Conservation (phyloP, 2,329 filamentous ascomycete genomes). For the Venturia nashicola region DNA sequence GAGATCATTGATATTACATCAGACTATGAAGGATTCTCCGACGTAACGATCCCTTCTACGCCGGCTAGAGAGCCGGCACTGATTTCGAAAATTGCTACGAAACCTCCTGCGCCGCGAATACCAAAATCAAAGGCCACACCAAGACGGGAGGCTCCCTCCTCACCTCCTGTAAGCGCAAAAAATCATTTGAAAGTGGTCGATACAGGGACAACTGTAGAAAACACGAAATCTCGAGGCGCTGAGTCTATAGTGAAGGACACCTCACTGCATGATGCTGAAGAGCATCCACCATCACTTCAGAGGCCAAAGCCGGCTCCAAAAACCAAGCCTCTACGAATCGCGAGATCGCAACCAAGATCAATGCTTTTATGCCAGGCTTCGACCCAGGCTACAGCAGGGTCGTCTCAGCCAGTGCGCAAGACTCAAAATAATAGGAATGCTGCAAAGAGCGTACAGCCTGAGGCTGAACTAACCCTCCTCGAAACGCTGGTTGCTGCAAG, state of each 20-base stretch:
- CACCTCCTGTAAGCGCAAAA: slow-evolving; percentile 24
- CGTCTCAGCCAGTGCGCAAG: not conserved
- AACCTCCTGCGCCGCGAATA: slow-evolving; percentile 5
- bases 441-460: not conserved
- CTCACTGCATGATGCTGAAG: not conserved
- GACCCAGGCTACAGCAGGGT: not conserved
- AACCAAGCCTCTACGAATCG: not conserved
- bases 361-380: slow-evolving; percentile 5
- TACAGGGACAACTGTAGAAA: not conserved
- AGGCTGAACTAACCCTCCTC: not conserved
- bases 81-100: not conserved
- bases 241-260: not conserved
- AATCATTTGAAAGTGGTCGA: slow-evolving; percentile 24
- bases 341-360: not conserved
- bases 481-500: not conserved
- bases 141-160: slow-evolving; percentile 17
- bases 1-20: slow-evolving; percentile 10
- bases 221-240: not conserved
- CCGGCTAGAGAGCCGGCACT: slow-evolving; percentile 17
- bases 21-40: slow-evolving; percentile 11
- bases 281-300: not conserved
- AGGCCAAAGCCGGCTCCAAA: not conserved
- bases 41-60: slow-evolving; percentile 16
- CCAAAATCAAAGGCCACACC: slow-evolving; percentile 16
- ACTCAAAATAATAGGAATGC: not conserved